Evolutionary conservation across 148 eudicot genomes (phyloP).

Genomic region (Polygonum aviculare): DNA sequence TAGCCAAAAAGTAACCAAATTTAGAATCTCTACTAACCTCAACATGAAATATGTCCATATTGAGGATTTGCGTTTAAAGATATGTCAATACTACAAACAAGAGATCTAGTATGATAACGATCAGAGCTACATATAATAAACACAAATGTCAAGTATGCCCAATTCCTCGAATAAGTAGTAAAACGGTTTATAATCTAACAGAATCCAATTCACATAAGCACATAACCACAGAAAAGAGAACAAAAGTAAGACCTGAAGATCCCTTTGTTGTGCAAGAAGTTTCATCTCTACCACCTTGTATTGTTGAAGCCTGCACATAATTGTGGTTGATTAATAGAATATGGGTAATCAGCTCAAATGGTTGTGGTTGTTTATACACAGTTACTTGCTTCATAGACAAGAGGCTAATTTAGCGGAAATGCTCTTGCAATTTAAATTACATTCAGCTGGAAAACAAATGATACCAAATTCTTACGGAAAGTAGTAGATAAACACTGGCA

Average conservation of each 20-base stretch:
- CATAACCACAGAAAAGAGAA: not conserved
- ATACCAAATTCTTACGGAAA: not conserved
- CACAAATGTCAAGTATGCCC: not conserved
- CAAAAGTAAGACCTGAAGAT: constrained; percentile 58
- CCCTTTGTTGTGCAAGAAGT: constrained; percentile 85
- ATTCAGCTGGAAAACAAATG: not conserved
- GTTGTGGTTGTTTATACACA: not conserved
- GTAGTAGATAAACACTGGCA: not conserved
- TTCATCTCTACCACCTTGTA: constrained; percentile 75
- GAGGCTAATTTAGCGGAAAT: not conserved
- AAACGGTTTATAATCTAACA: not conserved
- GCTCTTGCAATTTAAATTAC: not conserved
- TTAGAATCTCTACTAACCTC: not conserved
- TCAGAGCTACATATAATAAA: not conserved
- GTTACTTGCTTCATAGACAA: not conserved
- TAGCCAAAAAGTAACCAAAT: not conserved
- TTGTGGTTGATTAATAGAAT: not conserved
- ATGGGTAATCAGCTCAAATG: not conserved
- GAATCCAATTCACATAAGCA: not conserved
- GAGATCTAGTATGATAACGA: not conserved
- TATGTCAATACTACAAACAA: not conserved
- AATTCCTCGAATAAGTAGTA: not conserved
- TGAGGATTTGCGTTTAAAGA: not conserved
- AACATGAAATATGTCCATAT: not conserved
- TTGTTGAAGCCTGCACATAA: constrained; percentile 63